Evolutionary conservation across 768 basidiomycete species (phyloP).

Genomic region (Leccinum subgranulosum): DNA sequence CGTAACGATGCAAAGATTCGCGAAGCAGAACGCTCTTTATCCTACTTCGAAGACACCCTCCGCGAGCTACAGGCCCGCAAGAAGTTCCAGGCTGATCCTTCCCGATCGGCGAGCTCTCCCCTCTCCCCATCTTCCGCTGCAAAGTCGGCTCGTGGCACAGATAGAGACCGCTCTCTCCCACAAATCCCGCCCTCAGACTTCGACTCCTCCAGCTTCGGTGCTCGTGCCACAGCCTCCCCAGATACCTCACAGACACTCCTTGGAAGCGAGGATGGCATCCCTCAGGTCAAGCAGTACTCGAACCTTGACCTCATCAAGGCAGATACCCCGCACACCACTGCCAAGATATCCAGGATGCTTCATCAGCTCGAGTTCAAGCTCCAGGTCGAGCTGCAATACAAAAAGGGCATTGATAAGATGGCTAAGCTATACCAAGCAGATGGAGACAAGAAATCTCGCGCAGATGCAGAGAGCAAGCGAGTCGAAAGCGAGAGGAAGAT

Average conservation of each 20-base stretch:
- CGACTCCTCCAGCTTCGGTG: conserved; percentile 33
- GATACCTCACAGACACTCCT: conserved; percentile 40
- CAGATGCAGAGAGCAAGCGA: conserved; percentile 90
- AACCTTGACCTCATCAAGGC: conserved; percentile 96
- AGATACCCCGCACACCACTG: conserved; percentile 92
- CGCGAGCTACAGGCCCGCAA: conserved; percentile 80
- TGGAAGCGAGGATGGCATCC: conserved; percentile 38
- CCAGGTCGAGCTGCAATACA: conserved; percentile 97
- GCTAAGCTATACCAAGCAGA: conserved; percentile 93
- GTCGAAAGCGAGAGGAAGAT: conserved; percentile 97
- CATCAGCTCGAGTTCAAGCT: conserved; percentile 99
- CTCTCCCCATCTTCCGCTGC: conserved; percentile 16
- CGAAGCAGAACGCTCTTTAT: conserved; percentile 78
- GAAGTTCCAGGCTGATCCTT: conserved; percentile 56
- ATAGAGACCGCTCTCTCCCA: conserved; percentile 34
- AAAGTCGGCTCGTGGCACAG: conserved; percentile 16
- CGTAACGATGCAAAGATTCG: conserved; percentile 82
- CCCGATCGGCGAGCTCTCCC: conserved; percentile 48
- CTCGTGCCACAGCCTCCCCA: conserved; percentile 35
- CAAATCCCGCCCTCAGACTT: conserved; percentile 54
- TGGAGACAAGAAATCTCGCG: conserved; percentile 93
- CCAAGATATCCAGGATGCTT: conserved; percentile 96
- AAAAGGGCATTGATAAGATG: conserved; percentile 99
- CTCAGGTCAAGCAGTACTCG: conserved; percentile 66
- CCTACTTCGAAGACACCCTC: conserved; percentile 85